phyloP scores from a whole-genome alignment of 352 stramenopile species.

The Pythium brassicae region DNA sequence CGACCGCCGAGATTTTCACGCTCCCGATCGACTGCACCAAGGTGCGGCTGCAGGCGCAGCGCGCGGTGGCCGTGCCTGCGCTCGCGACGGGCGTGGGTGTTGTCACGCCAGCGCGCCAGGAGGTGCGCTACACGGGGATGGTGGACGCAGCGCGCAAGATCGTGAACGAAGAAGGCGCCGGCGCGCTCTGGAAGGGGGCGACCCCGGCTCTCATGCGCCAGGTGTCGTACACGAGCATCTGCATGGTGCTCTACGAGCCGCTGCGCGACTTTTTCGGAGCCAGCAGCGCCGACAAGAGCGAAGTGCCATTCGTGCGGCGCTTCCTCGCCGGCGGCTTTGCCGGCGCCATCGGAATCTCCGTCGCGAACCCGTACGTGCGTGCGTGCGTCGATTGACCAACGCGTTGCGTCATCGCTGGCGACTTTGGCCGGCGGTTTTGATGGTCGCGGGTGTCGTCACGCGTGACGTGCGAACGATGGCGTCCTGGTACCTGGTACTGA shows the following conservation, averaged over 20 bases:
- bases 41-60: constrained; percentile 76
- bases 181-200: constrained; percentile 71
- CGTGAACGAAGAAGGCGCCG: constrained; percentile 56
- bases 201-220: constrained; percentile 78
- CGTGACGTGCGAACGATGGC: too few species aligned
- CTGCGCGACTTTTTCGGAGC: constrained; percentile 71
- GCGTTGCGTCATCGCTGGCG: background rate
- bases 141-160: constrained; percentile 66
- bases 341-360: constrained; percentile 70
- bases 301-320: constrained; percentile 75
- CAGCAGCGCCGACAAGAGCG: constrained; percentile 25
- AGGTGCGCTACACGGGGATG: constrained; percentile 69
- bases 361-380: constrained; percentile 87
- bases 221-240: constrained; percentile 85
- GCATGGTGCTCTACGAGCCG: constrained; percentile 83
- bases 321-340: constrained; percentile 76
- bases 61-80: constrained; percentile 24
- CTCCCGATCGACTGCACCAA: constrained; percentile 87
- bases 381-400: constrained; percentile 17
- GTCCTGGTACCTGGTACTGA: too few species aligned
- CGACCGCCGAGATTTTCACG: constrained; percentile 73
- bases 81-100: constrained; percentile 20
- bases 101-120: constrained; percentile 13
- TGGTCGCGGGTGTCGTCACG: constrained; percentile 1
- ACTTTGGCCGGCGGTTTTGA: constrained; percentile 3